Evolutionary conservation across 2,329 filamentous ascomycete species (phyloP).

Genomic region (Aspergillus sp.): DNA sequence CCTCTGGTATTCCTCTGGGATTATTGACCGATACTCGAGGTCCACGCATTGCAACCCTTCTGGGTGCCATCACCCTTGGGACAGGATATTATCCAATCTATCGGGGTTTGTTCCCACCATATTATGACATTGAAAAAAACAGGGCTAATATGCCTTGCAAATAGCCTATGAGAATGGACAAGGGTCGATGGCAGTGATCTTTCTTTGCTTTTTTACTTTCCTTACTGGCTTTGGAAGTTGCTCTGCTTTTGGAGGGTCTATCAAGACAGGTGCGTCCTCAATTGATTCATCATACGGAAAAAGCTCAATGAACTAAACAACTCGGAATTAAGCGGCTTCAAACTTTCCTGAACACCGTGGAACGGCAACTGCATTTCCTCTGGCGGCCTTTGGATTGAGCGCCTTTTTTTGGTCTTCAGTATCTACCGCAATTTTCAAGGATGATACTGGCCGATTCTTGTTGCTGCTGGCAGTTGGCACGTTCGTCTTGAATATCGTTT

Average conservation of each 20-base stretch:
- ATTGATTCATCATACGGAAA: background rate
- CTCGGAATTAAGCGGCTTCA: slow-evolving; percentile 59
- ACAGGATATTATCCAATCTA: slow-evolving; percentile 84
- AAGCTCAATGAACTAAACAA: slow-evolving; percentile 6
- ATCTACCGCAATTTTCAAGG: slow-evolving; percentile 72
- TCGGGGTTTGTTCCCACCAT: slow-evolving; percentile 34
- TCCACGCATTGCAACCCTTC: slow-evolving; percentile 70
- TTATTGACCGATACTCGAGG: slow-evolving; percentile 80
- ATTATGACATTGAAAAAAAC: background rate
- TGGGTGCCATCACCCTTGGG: slow-evolving; percentile 68
- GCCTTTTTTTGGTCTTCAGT: slow-evolving; percentile 92
- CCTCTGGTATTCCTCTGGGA: slow-evolving; percentile 80
- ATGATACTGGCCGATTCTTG: slow-evolving; percentile 76
- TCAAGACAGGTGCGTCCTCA: slow-evolving; percentile 61
- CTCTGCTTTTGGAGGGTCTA: slow-evolving; percentile 79
- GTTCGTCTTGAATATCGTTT: slow-evolving; percentile 65
- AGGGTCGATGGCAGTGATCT: slow-evolving; percentile 50
- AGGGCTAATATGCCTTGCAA: background rate
- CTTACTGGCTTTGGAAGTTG: slow-evolving; percentile 85
- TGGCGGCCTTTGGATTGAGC: slow-evolving; percentile 89
- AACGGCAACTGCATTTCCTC: slow-evolving; percentile 87
- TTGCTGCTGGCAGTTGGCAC: slow-evolving; percentile 77
- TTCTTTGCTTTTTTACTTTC: slow-evolving; percentile 77
- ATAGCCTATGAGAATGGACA: slow-evolving; percentile 66
- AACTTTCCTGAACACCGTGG: slow-evolving; percentile 91